Percentiles rank a stretch among this genome's conserved stretches.
Conservation (phyloP, 805 yeast species). For the Lipomyces yamanashiensis region DNA sequence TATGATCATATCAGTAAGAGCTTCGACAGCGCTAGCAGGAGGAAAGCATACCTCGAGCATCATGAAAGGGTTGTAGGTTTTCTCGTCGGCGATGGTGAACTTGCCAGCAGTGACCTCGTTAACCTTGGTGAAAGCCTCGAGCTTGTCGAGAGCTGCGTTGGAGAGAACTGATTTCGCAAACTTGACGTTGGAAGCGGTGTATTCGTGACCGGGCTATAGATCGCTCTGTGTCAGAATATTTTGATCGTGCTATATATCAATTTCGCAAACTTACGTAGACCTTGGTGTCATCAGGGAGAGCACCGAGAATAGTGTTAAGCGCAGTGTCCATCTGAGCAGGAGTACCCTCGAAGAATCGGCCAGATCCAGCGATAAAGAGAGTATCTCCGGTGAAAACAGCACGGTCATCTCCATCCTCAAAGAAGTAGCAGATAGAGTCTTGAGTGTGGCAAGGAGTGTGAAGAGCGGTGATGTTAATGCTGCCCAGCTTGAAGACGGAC, state of each 20-base stretch:
- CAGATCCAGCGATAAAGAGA: constrained; percentile 91
- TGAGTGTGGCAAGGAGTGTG: constrained; percentile 99
- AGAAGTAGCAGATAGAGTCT: constrained; percentile 90
- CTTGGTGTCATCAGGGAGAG: constrained; percentile 67
- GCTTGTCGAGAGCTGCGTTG: constrained; percentile 57
- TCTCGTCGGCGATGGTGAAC: constrained; percentile 85
- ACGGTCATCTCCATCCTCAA: constrained; percentile 68
- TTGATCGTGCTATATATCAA: not conserved
- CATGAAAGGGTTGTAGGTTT: constrained; percentile 87
- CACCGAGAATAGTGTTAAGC: constrained; percentile 61
- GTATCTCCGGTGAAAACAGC: constrained; percentile 97
- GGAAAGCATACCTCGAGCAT: constrained; percentile 45
- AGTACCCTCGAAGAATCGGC: constrained; percentile 92
- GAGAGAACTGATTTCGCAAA: constrained; percentile 71
- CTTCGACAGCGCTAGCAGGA: not conserved
- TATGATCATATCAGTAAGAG: constrained; percentile 28
- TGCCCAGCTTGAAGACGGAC: constrained; percentile 67
- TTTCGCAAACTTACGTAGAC: constrained; percentile 54
- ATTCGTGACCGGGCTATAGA: constrained; percentile 85
- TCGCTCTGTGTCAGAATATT: not conserved
- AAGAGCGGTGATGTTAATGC: constrained; percentile 71
- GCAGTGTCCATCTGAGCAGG: constrained; percentile 79
- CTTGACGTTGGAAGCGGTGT: constrained; percentile 78
- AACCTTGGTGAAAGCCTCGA: constrained; percentile 56
- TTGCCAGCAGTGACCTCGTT: constrained; percentile 82